Evolutionary conservation across 352 stramenopile species (phyloP).

Genomic region (Globisporangium okanoganense): DNA sequence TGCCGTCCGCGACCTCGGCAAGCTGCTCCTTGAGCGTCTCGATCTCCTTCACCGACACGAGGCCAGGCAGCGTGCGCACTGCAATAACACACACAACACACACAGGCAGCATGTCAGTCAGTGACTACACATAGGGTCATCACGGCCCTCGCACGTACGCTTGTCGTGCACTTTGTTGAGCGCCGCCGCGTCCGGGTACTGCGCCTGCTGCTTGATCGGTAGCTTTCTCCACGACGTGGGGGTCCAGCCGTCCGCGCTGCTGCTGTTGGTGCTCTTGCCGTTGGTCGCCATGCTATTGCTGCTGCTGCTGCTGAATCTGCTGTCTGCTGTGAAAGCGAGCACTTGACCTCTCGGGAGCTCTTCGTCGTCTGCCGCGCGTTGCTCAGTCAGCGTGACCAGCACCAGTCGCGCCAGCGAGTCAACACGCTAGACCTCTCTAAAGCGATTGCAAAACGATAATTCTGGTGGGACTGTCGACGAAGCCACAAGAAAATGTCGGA

Average conservation of each 20-base stretch:
- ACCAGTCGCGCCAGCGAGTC: conserved; percentile 2
- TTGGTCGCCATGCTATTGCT: neutral
- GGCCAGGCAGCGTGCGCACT: conserved; percentile 80
- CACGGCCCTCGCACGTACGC: conserved; percentile 33
- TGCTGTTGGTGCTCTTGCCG: conserved; percentile 1
- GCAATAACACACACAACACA: conserved; percentile 26
- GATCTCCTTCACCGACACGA: conserved; percentile 97
- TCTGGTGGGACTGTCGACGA: neutral
- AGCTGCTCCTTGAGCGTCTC: conserved; percentile 88
- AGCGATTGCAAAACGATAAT: neutral
- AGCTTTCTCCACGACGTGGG: conserved; percentile 73
- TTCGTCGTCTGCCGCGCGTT: conserved; percentile 1
- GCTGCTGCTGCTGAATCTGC: neutral
- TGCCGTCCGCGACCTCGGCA: conserved; percentile 91
- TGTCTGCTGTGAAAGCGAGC: neutral
- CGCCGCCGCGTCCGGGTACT: conserved; percentile 64
- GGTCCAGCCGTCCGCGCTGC: conserved; percentile 33
- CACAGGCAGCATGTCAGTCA: conserved; percentile 26
- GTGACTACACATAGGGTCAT: neutral
- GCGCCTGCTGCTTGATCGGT: conserved; percentile 80
- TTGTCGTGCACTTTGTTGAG: conserved; percentile 71
- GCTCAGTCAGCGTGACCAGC: conserved; percentile 1
- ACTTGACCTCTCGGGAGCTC: neutral
- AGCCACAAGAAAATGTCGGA: conserved; percentile 3
- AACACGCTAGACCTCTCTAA: neutral